Evolutionary conservation across 257 asterid genomes (phyloP), one percentile per base, ranked within the genome.

Genomic region (Nicotiana obtusifolia): DNA sequence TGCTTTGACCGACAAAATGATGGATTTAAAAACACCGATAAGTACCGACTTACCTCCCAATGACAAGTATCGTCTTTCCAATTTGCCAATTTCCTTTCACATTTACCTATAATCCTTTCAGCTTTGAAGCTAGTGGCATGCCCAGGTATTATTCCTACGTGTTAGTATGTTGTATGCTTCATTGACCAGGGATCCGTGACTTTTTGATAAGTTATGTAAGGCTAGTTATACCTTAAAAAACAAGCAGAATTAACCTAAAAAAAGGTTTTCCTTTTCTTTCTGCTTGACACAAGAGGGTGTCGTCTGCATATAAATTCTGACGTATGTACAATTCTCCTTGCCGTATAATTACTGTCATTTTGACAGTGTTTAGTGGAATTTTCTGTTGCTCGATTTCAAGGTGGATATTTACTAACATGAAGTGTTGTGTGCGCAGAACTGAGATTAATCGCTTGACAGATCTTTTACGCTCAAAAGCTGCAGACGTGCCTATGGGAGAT

Each of bases 391-490:
- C 19, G 59, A 11, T 5, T 75, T 61, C 19, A 31, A 66, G 7
- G 15, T 24, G 15, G 26, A 53, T 59, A 62, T 77, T 76, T 76
- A 52, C 67, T 61, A 17, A 37, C 22, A 31, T 16, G 66, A 65
- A 31, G 75, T 68, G 16, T 69, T 54, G 66, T 35, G 33, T 85
- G 47, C 84, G 90, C 96, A 95, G 99, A 86, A 85, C 93, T 85
- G 97, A 95, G 86, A 86, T 92, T 81, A 87, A 89, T 81, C 94
- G 78, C 53, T 87, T 95, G 93, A 91, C 94, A 57, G 91, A 86
- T 68, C 86, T 95, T 80, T 84, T 95, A 89, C 92, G 77, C 76
- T 92, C 98, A 84, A 91, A 90, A 84, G 93, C 91, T 79, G 88
- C 77, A 75, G 93, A 88, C 49, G 66, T 64, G 33, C 87, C 91